phyloP scores from a whole-genome alignment of 2,329 filamentous ascomycete genomes.

The Triangularia setosa region DNA sequence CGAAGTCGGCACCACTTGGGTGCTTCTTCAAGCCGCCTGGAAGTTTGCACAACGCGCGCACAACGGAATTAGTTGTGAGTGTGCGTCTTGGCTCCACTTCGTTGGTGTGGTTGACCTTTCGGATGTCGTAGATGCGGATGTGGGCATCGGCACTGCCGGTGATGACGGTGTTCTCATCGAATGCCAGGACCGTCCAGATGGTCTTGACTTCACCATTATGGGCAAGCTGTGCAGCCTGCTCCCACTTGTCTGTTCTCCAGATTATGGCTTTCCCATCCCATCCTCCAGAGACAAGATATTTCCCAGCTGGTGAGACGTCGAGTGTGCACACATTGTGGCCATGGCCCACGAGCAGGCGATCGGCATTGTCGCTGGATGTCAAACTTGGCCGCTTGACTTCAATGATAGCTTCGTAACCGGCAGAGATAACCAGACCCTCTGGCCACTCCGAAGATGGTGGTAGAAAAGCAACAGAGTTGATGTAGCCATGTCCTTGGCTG shows the following conservation, averaged over 20 bases:
- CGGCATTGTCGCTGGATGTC: constrained; percentile 68
- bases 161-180: constrained; percentile 74
- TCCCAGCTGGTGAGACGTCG: constrained; percentile 69
- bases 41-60: constrained; percentile 84
- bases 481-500: constrained; percentile 76
- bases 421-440: constrained; percentile 79
- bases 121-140: constrained; percentile 77
- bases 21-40: constrained; percentile 55
- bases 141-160: constrained; percentile 90
- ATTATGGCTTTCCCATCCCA: constrained; percentile 89
- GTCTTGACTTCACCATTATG: constrained; percentile 64
- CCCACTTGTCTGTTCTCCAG: constrained; percentile 85
- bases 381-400: constrained; percentile 75
- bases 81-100: constrained; percentile 50
- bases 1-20: constrained; percentile 83
- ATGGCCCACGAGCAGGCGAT: constrained; percentile 83
- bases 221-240: constrained; percentile 64
- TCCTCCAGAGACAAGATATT: constrained; percentile 80
- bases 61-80: constrained; percentile 70
- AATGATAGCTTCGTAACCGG: constrained; percentile 88
- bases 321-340: constrained; percentile 82
- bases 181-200: constrained; percentile 88
- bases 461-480: constrained; percentile 79
- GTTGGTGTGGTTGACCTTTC: constrained; percentile 51
- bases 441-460: constrained; percentile 65